Evolutionary conservation across 768 basidiomycete species (phyloP).

Genomic region (Suillus placidus): DNA sequence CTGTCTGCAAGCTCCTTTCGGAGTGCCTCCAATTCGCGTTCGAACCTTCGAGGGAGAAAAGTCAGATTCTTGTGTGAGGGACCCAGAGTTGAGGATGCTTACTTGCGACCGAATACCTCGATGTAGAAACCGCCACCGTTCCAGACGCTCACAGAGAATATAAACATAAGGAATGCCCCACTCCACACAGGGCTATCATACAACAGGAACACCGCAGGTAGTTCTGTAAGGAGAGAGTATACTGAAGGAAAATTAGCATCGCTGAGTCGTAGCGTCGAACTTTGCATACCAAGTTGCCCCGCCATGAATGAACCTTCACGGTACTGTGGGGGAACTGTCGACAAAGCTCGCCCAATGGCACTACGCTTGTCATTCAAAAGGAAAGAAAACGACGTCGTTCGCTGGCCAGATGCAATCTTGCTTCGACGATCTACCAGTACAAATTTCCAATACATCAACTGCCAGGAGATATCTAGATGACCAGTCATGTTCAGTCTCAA

Average conservation of each 20-base stretch:
- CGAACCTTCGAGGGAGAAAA: constrained; percentile 60
- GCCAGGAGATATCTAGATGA: constrained; percentile 85
- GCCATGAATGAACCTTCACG: constrained; percentile 78
- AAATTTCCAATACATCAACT: constrained; percentile 94
- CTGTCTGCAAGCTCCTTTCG: constrained; percentile 87
- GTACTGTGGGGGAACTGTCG: constrained; percentile 58
- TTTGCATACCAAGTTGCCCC: constrained; percentile 73
- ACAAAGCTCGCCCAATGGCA: constrained; percentile 72
- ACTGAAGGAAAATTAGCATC: constrained; percentile 43
- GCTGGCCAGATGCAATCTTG: constrained; percentile 90
- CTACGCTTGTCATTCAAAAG: constrained; percentile 88
- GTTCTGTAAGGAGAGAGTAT: constrained; percentile 83
- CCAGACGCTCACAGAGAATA: constrained; percentile 91
- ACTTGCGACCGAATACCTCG: constrained; percentile 97
- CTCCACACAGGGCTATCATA: constrained; percentile 84
- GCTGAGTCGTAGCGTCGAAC: constrained; percentile 8
- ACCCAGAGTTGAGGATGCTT: constrained; percentile 34
- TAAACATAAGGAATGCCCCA: constrained; percentile 70
- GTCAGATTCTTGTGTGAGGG: constrained; percentile 6
- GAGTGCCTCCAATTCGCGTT: constrained; percentile 86
- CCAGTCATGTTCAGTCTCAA: constrained; percentile 13
- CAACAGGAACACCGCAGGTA: constrained; percentile 81
- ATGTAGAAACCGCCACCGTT: constrained; percentile 97
- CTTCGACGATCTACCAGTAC: constrained; percentile 84
- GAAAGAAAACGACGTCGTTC: constrained; percentile 88